Evolutionary conservation across 140 eudicot genomes (phyloP).

Genomic region (Flaveria floridana): DNA sequence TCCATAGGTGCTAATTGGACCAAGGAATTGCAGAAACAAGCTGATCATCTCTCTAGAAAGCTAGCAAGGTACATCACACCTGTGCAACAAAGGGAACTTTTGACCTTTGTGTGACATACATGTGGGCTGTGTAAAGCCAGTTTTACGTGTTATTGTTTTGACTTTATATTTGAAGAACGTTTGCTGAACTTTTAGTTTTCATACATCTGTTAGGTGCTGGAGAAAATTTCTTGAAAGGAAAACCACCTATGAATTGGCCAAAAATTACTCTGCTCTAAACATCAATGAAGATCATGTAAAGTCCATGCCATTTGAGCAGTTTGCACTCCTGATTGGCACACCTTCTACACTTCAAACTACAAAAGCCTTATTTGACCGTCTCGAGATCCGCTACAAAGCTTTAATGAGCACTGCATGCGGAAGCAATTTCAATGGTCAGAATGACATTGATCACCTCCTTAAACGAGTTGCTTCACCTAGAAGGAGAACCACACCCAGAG

Average conservation of each 20-base stretch:
- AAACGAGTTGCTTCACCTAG: constrained; percentile 83
- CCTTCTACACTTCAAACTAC: constrained; percentile 62
- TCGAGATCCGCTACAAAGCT: constrained; percentile 62
- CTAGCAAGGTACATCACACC: constrained; percentile 57
- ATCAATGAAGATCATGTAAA: constrained; percentile 59
- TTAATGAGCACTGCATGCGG: constrained; percentile 33
- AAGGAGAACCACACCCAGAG: constrained; percentile 50
- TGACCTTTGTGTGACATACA: constrained; percentile 21
- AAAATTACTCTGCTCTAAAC: constrained; percentile 53
- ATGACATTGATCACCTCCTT: constrained; percentile 85
- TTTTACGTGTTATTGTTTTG: not conserved
- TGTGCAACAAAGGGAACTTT: not conserved
- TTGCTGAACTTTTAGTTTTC: not conserved
- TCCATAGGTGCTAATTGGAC: constrained; percentile 36
- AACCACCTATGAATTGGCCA: constrained; percentile 66
- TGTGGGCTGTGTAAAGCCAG: not conserved
- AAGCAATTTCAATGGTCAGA: constrained; percentile 33
- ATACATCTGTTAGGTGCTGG: constrained; percentile 63
- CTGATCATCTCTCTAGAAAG: constrained; percentile 68
- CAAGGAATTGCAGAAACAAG: constrained; percentile 49
- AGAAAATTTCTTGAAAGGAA: constrained; percentile 52
- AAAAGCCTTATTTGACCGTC: constrained; percentile 78
- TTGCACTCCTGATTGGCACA: constrained; percentile 70
- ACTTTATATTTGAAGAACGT: not conserved
- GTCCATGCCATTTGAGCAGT: constrained; percentile 90